A percentile compares a stretch with the other conserved stretches of the same genome.
Evolutionary conservation across 2,329 filamentous ascomycete species (phyloP).

Genomic region (Trichoderma guizhouense): DNA sequence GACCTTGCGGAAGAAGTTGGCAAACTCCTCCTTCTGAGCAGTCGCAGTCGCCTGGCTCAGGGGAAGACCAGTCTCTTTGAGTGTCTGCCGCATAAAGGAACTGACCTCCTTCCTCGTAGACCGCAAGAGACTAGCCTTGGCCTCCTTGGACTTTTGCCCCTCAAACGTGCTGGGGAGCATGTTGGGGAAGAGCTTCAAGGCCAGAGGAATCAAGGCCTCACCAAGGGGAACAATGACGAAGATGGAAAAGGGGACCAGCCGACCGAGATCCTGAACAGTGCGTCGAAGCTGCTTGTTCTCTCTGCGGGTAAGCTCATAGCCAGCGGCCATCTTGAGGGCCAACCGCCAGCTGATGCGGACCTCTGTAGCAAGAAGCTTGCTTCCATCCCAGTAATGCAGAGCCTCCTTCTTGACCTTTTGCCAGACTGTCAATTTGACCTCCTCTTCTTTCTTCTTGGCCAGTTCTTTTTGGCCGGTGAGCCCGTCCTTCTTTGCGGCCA

Average conservation of each 20-base stretch:
- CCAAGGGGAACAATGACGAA: constrained; percentile 97
- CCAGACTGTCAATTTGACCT: constrained; percentile 82
- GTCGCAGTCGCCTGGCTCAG: constrained; percentile 79
- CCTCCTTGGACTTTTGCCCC: constrained; percentile 83
- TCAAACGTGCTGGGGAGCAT: constrained; percentile 97
- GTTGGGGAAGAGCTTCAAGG: constrained; percentile 93
- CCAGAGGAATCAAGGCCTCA: constrained; percentile 85
- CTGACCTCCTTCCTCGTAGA: constrained; percentile 92
- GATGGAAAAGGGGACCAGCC: constrained; percentile 91
- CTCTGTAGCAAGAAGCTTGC: constrained; percentile 88
- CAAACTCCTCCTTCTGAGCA: constrained; percentile 88
- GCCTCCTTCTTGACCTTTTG: constrained; percentile 95
- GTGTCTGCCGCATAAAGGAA: constrained; percentile 78
- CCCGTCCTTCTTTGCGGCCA: constrained; percentile 62
- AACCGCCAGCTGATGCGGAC: constrained; percentile 88
- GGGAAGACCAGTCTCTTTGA: constrained; percentile 90
- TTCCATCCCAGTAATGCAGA: constrained; percentile 97
- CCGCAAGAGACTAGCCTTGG: constrained; percentile 77
- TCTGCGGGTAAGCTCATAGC: constrained; percentile 91
- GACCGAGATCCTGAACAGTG: constrained; percentile 89
- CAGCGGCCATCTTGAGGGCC: constrained; percentile 94
- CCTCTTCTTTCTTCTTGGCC: constrained; percentile 58
- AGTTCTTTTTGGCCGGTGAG: constrained; percentile 57
- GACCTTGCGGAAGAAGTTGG: constrained; percentile 96
- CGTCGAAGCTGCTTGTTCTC: constrained; percentile 90